Evolutionary conservation across 331 rosid species (phyloP).

Genomic region (Spiraea crenata): DNA sequence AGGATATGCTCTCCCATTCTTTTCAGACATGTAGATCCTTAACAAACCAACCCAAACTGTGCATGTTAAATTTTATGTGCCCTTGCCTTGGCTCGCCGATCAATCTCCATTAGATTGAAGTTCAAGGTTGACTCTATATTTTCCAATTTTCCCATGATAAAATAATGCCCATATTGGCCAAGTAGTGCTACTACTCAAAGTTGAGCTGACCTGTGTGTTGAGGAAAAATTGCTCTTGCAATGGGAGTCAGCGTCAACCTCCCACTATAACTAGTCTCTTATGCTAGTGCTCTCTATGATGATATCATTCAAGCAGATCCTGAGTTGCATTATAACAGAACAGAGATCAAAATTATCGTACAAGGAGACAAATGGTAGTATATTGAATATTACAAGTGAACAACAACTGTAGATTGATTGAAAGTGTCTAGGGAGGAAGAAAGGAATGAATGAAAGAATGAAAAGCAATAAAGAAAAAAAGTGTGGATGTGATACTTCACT

Average conservation of each 20-base stretch:
- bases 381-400: too few relatives aligned
- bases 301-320: not conserved
- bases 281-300: slow-evolving; percentile 9
- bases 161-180: slow-evolving; percentile 14
- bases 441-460: slow-evolving; percentile 6
- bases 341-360: too few relatives aligned
- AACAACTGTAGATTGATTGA: too few relatives aligned
- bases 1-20: not conserved
- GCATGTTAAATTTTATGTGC: not conserved
- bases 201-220: slow-evolving; percentile 21
- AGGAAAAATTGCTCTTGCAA: slow-evolving; percentile 12
- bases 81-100: too few relatives aligned
- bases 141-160: slow-evolving; percentile 19
- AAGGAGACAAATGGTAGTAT: too few relatives aligned
- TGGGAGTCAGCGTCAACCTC: slow-evolving; percentile 41
- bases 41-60: not conserved
- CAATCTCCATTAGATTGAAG: not conserved
- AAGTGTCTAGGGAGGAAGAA: not conserved
- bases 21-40: not conserved
- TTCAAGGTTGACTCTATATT: slow-evolving; percentile 16
- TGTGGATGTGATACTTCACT: slow-evolving; percentile 31
- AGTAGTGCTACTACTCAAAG: slow-evolving; percentile 28
- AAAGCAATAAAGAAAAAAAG: slow-evolving; percentile 18
- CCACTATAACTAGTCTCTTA: slow-evolving; percentile 39
- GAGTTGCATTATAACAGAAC: not conserved